Base-by-base conservation (phyloP, 805 yeast genomes). In the Metahyphopichia silvanorum region DNA sequence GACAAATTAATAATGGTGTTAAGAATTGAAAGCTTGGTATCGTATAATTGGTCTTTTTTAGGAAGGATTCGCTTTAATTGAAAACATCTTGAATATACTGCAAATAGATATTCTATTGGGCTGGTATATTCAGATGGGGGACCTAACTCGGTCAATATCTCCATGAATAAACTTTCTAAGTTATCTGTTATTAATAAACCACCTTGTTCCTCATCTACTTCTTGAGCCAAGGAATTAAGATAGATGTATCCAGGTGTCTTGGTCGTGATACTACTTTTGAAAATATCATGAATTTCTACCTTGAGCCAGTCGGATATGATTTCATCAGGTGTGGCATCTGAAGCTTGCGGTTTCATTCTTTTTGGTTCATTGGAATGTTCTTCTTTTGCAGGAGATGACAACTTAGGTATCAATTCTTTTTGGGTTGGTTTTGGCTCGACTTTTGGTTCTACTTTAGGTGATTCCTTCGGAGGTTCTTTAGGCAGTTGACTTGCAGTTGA, bases 111-210 rank as follows among this genome's bases (percentile, higher is more conserved):
- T 16, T 57, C 62, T 25, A 77, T 58, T 0, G 82, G 71, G 9
- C 66, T 48, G 2, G 50, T 39, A 34, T 24, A 43, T 4, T 37
- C 29, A 5, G 42, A 23, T 4, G 69, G 66, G 11, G 67, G 60
- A 1, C 85, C 86, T 21, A 55, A 45, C 35, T 78, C 84, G 2
- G 80, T 67, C 27, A 80, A 54, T 14, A 74, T 50, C 38, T 79
- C 83, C 52, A 79, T 66, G 34, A 78, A 69, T 2, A 71, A 59
- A 6, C 70, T 59, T 41, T 80, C 87, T 21, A 76, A 49, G 15
- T 54, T 47, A 21, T 62, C 66, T 9, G 45, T 44, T 6, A 44
- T 37, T 4, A 71, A 45, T 2, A 35, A 9, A 4, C 39, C 25
- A n/a, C 34, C 22, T 14, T 39, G 24, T 20, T 33, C 37, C 4